Conservation (phyloP, 352 stramenopile genomes). For the Phytophthora capsici region DNA sequence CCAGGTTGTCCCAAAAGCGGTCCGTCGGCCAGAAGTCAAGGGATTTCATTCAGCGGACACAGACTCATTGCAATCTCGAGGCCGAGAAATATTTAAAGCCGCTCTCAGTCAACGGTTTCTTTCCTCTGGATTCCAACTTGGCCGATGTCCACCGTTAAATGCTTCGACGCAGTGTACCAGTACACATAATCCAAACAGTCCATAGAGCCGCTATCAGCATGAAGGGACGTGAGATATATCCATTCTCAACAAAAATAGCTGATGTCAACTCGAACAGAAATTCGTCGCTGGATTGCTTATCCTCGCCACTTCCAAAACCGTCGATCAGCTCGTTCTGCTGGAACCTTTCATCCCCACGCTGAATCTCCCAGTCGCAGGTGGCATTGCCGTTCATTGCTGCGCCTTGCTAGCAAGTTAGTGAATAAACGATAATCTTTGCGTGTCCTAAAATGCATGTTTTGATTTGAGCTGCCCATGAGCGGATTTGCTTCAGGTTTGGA, state of each 20-base stretch:
- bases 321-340: not conserved
- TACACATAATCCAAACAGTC: conserved; percentile 14
- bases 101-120: conserved; percentile 1
- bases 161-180: conserved; percentile 1
- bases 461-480: not conserved
- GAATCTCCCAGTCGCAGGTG: not conserved
- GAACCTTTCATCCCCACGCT: not conserved
- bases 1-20: conserved; percentile 4
- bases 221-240: too few species aligned
- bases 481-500: not conserved
- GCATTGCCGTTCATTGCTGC: not conserved
- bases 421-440: not conserved
- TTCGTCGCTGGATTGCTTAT: not conserved
- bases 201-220: not conserved
- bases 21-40: conserved; percentile 7
- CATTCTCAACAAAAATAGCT: too few species aligned
- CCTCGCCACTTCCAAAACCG: not conserved
- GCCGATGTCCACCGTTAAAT: conserved; percentile 3
- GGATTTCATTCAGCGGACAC: conserved; percentile 5
- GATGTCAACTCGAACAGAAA: not conserved
- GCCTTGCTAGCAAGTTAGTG: not conserved
- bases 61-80: conserved; percentile 21
- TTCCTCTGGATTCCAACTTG: not conserved
- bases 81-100: conserved; percentile 7
- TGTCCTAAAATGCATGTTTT: not conserved